Percentiles rank a stretch among this genome's conserved stretches.
Evolutionary conservation across 345 rosid genomes (phyloP).

Genomic region (Eucalyptus regnans): DNA sequence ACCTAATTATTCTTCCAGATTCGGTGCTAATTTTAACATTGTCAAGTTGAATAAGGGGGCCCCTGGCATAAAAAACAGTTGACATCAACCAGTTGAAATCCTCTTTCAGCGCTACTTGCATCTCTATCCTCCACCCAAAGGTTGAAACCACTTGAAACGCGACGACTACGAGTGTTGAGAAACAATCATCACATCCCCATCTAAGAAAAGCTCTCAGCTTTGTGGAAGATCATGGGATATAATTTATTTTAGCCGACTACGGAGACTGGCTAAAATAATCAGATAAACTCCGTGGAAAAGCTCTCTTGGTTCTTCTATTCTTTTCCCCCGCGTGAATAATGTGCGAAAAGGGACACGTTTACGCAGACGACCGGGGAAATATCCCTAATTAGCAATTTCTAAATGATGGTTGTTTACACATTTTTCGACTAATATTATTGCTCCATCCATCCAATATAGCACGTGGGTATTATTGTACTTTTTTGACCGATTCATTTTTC

Average conservation of each 20-base stretch:
- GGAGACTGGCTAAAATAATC: not conserved
- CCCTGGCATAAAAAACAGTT: not conserved
- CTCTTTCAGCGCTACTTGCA: not conserved
- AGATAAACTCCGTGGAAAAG: too few species aligned
- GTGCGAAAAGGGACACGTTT: not conserved
- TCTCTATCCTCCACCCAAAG: not conserved
- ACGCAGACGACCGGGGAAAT: not conserved
- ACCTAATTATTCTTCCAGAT: not conserved
- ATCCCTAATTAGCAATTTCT: not conserved
- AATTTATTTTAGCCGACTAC: not conserved
- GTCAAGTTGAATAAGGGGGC: not conserved
- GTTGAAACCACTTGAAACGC: not conserved
- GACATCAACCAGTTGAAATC: not conserved
- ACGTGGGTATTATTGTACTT: not conserved
- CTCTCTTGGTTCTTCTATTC: not conserved
- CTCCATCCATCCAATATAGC: not conserved
- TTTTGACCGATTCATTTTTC: not conserved
- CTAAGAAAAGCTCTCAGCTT: not conserved
- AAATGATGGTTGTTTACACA: not conserved
- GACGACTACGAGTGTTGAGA: not conserved
- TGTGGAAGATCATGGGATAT: not conserved
- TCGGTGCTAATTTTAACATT: not conserved
- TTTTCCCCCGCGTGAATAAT: not conserved
- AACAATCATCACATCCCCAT: not conserved
- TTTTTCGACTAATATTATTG: too few species aligned